These are phyloP conservation scores for Fibroporia radiculosa DNA, from an alignment of 768 basidiomycete species.

Conservation along the genomic window DNA sequence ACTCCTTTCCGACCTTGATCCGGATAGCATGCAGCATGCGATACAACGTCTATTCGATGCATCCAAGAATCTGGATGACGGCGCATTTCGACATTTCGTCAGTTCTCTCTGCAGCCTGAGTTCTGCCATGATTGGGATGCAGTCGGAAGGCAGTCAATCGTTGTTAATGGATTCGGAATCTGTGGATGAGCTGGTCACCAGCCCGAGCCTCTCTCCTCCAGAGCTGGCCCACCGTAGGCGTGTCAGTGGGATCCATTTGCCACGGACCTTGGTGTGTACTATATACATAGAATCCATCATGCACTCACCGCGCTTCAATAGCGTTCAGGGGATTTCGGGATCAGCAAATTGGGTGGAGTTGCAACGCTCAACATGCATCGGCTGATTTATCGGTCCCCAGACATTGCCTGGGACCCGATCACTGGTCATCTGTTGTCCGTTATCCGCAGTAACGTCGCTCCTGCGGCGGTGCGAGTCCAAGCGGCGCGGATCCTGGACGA, in stretches of 20 bases:
- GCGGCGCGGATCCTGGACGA: conserved; percentile 85
- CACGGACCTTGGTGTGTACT: conserved; percentile 60
- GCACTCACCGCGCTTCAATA: conserved; percentile 26
- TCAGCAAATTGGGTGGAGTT: conserved; percentile 76
- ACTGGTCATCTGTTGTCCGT: conserved; percentile 76
- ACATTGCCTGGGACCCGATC: conserved; percentile 78
- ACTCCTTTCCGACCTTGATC: conserved; percentile 63
- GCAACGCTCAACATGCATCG: conserved; percentile 80
- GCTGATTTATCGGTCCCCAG: conserved; percentile 74
- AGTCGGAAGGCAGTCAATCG: conserved; percentile 35
- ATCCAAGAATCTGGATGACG: conserved; percentile 76
- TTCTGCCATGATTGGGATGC: conserved; percentile 90
- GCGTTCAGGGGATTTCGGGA: conserved; percentile 93
- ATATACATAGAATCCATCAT: no score
- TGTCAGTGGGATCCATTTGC: conserved; percentile 84
- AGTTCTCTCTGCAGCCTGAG: conserved; percentile 78
- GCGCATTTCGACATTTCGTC: conserved; percentile 73
- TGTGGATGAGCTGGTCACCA: conserved; percentile 29
- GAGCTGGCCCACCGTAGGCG: conserved; percentile 52
- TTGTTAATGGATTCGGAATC: conserved; percentile 28
- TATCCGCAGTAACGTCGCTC: conserved; percentile 60
- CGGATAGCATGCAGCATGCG: conserved; percentile 61
- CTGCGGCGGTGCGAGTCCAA: conserved; percentile 76
- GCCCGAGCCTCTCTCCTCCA: conserved; percentile 27
- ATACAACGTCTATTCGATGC: conserved; percentile 86